Percentiles rank a stretch among this genome's conserved stretches.
These are phyloP conservation scores for Mycosphaerelloides madeirae DNA, from an alignment of 2,329 filamentous ascomycete genomes.

Conservation along the genomic window DNA sequence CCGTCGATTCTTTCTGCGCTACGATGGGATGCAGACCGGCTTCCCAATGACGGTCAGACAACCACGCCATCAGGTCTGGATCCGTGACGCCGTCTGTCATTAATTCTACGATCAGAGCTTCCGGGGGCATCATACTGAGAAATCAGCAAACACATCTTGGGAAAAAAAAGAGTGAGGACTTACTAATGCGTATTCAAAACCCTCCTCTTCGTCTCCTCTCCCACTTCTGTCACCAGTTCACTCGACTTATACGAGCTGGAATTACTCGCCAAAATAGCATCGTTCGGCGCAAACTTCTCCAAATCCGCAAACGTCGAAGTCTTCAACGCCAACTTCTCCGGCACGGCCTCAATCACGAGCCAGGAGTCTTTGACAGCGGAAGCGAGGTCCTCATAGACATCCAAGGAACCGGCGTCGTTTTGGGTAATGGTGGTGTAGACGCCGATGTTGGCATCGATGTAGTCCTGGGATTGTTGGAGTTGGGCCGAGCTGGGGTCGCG, in stretches of 20 bases:
- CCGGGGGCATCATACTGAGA: background rate
- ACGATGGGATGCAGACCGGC: slow-evolving; percentile 41
- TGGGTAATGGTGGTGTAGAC: slow-evolving; percentile 13
- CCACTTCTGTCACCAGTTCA: slow-evolving; percentile 45
- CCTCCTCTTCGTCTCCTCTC: slow-evolving; percentile 34
- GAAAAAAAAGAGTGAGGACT: too few species aligned
- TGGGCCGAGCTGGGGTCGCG: slow-evolving; percentile 40
- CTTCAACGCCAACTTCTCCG: slow-evolving; percentile 49
- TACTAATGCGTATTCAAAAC: slow-evolving; percentile 49
- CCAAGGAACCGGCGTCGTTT: background rate
- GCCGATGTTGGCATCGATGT: slow-evolving; percentile 37
- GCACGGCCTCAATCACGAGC: slow-evolving; percentile 53
- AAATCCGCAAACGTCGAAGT: slow-evolving; percentile 46
- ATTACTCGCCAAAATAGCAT: slow-evolving; percentile 51
- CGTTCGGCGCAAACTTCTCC: slow-evolving; percentile 39
- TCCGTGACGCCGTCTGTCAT: slow-evolving; percentile 50
- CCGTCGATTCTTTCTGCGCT: slow-evolving; percentile 47
- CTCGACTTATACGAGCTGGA: slow-evolving; percentile 50
- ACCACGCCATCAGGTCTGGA: slow-evolving; percentile 42
- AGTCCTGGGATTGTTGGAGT: slow-evolving; percentile 36
- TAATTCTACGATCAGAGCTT: slow-evolving; percentile 49
- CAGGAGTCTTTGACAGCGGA: slow-evolving; percentile 44
- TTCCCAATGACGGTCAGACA: slow-evolving; percentile 39
- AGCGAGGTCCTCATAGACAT: slow-evolving; percentile 27
- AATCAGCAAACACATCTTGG: slow-evolving; percentile 25